A percentile compares a stretch with the other conserved stretches of the same genome.
Conservation (phyloP, 2,329 filamentous ascomycete species). For the Diaporthe caulivora region DNA sequence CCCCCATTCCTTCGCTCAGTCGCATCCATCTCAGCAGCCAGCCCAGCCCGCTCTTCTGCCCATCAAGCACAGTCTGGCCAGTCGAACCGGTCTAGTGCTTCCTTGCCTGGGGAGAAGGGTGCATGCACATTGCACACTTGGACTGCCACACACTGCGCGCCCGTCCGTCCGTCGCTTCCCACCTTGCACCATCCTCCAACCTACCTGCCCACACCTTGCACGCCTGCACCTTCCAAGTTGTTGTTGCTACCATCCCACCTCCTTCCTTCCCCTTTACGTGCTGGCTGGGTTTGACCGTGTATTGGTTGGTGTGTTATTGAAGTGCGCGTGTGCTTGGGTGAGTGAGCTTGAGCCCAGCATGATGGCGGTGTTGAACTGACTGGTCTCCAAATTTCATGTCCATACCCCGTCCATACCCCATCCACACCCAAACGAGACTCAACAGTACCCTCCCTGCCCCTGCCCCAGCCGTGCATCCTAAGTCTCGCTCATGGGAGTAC, state of each 20-base stretch:
- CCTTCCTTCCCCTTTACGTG: constrained; percentile 16
- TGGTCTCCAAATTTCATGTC: constrained; percentile 21
- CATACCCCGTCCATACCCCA: constrained; percentile 3
- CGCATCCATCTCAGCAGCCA: constrained; percentile 20
- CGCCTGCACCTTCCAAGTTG: constrained; percentile 20
- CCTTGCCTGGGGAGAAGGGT: constrained; percentile 15
- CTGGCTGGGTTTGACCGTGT: background rate
- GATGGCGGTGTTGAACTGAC: background rate
- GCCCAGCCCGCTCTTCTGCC: no score
- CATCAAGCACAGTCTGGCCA: no score
- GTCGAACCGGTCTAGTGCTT: constrained; percentile 20
- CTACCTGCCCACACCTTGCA: constrained; percentile 12
- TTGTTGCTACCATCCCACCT: constrained; percentile 20
- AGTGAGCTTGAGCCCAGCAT: no score
- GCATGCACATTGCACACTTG: constrained; percentile 24
- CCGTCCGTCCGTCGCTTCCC: constrained; percentile 8
- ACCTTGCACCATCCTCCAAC: constrained; percentile 6
- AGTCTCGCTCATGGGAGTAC: background rate
- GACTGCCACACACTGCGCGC: constrained; percentile 23
- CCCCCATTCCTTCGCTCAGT: constrained; percentile 5
- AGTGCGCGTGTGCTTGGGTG: background rate
- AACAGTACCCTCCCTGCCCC: background rate
- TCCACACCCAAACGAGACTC: constrained; percentile 2
- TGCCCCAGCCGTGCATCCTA: constrained; percentile 9
- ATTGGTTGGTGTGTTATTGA: background rate